Percentiles rank a stretch among this genome's conserved stretches.
These are phyloP conservation scores for Fagopyrum tataricum DNA, from an alignment of 148 eudicot species.

Conservation along the genomic window DNA sequence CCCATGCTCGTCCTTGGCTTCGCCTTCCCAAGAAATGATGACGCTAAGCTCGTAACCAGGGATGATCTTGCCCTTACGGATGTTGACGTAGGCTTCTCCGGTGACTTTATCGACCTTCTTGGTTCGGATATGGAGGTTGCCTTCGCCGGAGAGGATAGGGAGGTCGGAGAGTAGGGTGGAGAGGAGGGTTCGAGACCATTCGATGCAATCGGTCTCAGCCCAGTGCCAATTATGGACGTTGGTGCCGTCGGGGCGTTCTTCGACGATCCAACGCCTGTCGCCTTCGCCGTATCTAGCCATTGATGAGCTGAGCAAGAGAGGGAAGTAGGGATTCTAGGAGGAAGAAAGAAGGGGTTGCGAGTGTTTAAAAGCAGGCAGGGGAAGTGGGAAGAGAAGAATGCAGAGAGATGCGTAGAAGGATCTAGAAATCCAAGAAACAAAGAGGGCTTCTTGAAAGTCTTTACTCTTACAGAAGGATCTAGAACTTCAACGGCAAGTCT, in stretches of 20 bases:
- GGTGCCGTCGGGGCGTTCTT: slow-evolving; percentile 77
- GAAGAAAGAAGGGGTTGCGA: not conserved
- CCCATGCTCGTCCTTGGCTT: slow-evolving; percentile 42
- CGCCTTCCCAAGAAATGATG: slow-evolving; percentile 51
- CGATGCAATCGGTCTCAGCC: slow-evolving; percentile 84
- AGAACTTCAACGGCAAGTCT: not conserved
- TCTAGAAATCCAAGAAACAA: not conserved
- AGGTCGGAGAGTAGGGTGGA: slow-evolving; percentile 32
- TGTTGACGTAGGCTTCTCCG: slow-evolving; percentile 85
- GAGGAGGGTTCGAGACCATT: slow-evolving; percentile 54
- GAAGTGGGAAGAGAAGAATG: not conserved
- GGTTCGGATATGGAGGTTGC: slow-evolving; percentile 31
- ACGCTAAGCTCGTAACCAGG: slow-evolving; percentile 77
- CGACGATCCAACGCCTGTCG: slow-evolving; percentile 86
- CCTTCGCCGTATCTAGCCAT: slow-evolving; percentile 96
- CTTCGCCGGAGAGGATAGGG: slow-evolving; percentile 54
- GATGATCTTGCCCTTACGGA: slow-evolving; percentile 84
- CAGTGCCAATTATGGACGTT: slow-evolving; percentile 99
- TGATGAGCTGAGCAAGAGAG: not conserved
- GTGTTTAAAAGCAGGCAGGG: not conserved
- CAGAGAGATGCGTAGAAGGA: not conserved
- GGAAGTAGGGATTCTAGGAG: not conserved
- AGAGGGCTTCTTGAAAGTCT: too few relatives aligned
- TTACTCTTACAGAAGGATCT: not conserved
- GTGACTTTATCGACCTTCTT: slow-evolving; percentile 36